phyloP scores from a whole-genome alignment of 2,329 filamentous ascomycete species.

The Talaromyces sp. region DNA sequence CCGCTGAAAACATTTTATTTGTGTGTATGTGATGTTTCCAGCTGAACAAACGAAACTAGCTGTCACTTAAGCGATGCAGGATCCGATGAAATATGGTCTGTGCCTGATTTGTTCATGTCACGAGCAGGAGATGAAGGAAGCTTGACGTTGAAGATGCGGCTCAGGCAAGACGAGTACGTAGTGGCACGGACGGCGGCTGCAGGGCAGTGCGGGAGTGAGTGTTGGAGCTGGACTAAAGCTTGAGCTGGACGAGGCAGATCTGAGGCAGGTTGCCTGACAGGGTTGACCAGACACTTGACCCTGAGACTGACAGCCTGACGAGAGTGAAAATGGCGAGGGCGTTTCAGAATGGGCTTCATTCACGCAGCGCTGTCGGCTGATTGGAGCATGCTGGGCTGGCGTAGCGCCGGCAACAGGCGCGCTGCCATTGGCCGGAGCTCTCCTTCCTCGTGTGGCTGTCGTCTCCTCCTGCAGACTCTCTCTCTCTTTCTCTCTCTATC shows the following conservation, averaged over 20 bases:
- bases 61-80: neutral
- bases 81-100: neutral
- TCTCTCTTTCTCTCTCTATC: neutral
- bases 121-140: neutral
- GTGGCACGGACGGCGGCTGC: neutral
- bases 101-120: neutral
- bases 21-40: neutral
- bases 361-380: neutral
- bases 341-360: neutral
- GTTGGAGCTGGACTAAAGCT: too few relatives aligned
- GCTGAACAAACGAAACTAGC: neutral
- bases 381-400: neutral
- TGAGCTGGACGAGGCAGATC: neutral
- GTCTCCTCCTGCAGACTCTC: neutral
- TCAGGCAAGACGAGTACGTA: neutral
- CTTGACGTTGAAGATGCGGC: neutral
- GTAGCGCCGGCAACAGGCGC: neutral
- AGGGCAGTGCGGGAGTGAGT: neutral
- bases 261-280: neutral
- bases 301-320: too few relatives aligned
- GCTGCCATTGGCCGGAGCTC: neutral
- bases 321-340: too few relatives aligned
- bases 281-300: too few relatives aligned
- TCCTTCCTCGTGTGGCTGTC: neutral
- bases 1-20: constrained; percentile 18